Conservation (phyloP, 106 monocot genomes). For the Allium cepa region DNA sequence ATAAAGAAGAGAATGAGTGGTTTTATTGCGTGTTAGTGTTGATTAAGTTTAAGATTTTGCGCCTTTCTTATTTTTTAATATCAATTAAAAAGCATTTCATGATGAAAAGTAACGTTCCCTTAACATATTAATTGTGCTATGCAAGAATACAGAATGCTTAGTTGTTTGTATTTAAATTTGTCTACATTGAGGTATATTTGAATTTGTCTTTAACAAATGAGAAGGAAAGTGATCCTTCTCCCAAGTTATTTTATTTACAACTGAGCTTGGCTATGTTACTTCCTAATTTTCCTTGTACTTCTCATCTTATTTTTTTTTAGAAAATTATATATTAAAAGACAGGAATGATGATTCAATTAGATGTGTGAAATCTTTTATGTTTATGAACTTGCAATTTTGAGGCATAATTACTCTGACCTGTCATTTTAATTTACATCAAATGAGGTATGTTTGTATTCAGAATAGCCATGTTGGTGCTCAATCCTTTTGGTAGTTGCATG, state of each 20-base stretch:
- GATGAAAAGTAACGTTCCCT: too few relatives aligned
- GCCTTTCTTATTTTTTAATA: too few relatives aligned
- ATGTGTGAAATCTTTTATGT: neutral
- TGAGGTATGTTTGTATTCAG: conserved; percentile 4
- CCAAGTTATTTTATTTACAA: neutral
- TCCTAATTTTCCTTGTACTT: neutral
- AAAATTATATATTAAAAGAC: neutral
- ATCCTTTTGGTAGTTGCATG: too few relatives aligned
- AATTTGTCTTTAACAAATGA: too few relatives aligned
- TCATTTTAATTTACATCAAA: neutral
- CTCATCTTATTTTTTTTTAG: neutral
- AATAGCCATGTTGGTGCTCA: neutral
- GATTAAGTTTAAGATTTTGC: too few relatives aligned
- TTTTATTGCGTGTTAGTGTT: too few relatives aligned
- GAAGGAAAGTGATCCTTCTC: neutral
- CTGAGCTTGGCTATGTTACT: neutral
- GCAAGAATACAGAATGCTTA: too few relatives aligned
- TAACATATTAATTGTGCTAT: too few relatives aligned
- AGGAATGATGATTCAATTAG: conserved; percentile 11
- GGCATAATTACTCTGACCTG: conserved; percentile 3
- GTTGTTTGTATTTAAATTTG: too few relatives aligned
- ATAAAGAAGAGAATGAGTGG: too few relatives aligned
- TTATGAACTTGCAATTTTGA: neutral
- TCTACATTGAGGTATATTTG: too few relatives aligned
- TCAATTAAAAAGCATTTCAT: too few relatives aligned